Evolutionary conservation across 2,329 filamentous ascomycete genomes (phyloP), one percentile per base, ranked within the genome.

Genomic region (Hypoxylon sp.): DNA sequence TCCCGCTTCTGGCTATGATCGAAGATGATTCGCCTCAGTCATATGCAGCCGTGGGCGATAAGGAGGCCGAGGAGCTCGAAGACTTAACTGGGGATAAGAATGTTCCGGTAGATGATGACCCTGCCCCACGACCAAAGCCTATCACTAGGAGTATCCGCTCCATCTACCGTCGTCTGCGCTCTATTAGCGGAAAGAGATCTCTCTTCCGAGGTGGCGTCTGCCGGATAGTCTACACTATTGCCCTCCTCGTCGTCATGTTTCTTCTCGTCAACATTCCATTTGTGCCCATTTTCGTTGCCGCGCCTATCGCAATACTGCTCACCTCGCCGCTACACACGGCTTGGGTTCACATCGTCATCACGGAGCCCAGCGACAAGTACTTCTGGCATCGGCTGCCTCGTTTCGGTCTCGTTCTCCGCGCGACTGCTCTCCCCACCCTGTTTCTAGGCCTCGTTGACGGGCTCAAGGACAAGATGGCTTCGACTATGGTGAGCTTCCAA

Each of bases 301-400:
- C 84, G 62, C 82, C 89, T 55, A 62, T 90, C 51, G 83, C 87
- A 21, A 83, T 86, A 50, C 79, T 94, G 38, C 77, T 87, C 25
- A 82, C 91, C 50, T 85, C 90, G 46, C 90, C 90, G 75, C 78
- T 94, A 65, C 85, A 87, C 77, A 86, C 93, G 72, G 86, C 87
- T 56, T 97, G 94, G 93, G 91, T 93, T 3, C 93, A 97, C 79
- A 89, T 91, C 74, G 87, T 96, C 76, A 92, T 97, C 75, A 89
- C 92, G 1, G 84, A 88, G 63, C 87, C 89, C 1, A 89, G 86
- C 57, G 75, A 82, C 32, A 85, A 86, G 75, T 81, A 81, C 72
- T 92, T 90, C 83, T 91, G 85, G 79, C 81, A 83, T 72, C 91
- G 92, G 63, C 84, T 97, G 60, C 89, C 91, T 9, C 79, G 87